These are phyloP conservation scores for Talinum fruticosum DNA, from an alignment of 148 eudicot genomes.

Conservation along the genomic window DNA sequence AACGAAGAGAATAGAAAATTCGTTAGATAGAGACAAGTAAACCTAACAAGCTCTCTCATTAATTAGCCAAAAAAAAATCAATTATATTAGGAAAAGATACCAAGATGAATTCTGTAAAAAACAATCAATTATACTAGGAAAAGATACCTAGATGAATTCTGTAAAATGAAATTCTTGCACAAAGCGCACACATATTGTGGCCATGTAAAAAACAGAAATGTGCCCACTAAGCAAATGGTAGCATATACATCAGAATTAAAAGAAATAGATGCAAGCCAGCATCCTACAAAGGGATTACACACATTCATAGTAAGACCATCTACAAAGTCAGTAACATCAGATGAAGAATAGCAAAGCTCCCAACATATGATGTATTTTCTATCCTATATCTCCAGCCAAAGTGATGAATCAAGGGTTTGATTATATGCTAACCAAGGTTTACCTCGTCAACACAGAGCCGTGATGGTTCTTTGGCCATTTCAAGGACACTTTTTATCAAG, in stretches of 20 bases:
- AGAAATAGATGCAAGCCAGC: not conserved
- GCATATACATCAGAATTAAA: not conserved
- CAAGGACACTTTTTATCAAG: slow-evolving; percentile 78
- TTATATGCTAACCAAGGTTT: slow-evolving; percentile 2
- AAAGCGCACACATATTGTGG: not conserved
- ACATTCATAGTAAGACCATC: not conserved
- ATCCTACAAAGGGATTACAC: not conserved
- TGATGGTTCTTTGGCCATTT: slow-evolving; percentile 97
- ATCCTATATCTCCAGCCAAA: not conserved
- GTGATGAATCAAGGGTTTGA: not conserved
- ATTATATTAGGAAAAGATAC: too few relatives aligned
- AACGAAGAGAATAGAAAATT: not conserved
- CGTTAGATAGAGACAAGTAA: not conserved
- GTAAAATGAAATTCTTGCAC: not conserved
- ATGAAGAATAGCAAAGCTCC: not conserved
- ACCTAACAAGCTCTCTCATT: not conserved
- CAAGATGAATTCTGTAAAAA: not conserved
- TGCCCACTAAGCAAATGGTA: too few relatives aligned
- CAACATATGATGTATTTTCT: not conserved
- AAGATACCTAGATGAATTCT: not conserved
- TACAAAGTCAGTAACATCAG: not conserved
- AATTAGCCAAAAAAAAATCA: too few relatives aligned
- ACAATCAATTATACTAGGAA: too few relatives aligned
- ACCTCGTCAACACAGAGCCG: slow-evolving; percentile 99
- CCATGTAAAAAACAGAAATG: not conserved